These are phyloP conservation scores for Aspergillus felis DNA, from an alignment of 2,329 filamentous ascomycete genomes.

Conservation along the genomic window DNA sequence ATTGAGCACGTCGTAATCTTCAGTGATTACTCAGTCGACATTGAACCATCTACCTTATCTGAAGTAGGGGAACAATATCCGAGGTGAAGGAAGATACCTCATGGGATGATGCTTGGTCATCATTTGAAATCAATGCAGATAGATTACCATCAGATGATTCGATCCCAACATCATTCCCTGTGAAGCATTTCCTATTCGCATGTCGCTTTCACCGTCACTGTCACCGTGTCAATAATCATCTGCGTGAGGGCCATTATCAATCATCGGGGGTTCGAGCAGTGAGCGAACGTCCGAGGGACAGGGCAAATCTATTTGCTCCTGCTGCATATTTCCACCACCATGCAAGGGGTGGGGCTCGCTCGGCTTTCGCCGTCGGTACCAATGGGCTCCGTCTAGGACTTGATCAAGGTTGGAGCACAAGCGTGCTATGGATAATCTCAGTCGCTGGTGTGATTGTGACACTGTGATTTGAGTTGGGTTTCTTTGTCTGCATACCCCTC, in stretches of 20 bases:
- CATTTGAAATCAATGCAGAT: not conserved
- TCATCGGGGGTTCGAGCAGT: not conserved
- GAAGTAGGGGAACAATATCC: not conserved
- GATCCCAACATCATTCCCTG: not conserved
- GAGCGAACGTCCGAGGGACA: too few species aligned
- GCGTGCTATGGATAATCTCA: too few species aligned
- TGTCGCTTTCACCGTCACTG: not conserved
- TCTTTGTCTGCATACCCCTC: not conserved
- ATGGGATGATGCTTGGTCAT: not conserved
- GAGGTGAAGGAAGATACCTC: not conserved
- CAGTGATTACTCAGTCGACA: not conserved
- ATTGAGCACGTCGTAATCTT: not conserved
- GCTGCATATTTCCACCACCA: not conserved
- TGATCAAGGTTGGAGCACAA: not conserved
- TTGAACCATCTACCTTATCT: not conserved
- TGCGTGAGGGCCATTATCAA: not conserved
- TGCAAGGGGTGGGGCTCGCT: not conserved
- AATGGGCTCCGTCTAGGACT: not conserved
- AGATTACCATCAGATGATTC: not conserved
- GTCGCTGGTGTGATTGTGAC: too few species aligned
- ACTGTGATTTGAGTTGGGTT: not conserved
- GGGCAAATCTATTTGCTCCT: not conserved
- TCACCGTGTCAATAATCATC: not conserved
- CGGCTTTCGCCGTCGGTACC: not conserved
- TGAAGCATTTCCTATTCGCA: not conserved